Conservation (phyloP, 768 basidiomycete genomes). For the Rhodotorula graminis region DNA sequence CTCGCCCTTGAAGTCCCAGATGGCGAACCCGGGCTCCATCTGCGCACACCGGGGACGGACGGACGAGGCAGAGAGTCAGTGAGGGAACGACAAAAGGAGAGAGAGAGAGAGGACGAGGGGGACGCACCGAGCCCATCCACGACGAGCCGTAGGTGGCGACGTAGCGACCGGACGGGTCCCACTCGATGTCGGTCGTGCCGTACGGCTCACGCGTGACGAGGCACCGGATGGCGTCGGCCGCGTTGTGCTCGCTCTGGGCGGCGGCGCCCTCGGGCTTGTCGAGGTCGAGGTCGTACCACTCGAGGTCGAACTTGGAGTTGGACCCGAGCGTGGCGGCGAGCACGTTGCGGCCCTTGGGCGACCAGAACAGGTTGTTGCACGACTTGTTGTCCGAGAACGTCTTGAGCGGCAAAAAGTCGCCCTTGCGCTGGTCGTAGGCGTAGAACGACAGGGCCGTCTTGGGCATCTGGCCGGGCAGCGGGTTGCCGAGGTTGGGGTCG, state of each 20-base stretch:
- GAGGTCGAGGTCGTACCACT: slow-evolving; percentile 99
- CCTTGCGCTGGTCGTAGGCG: slow-evolving; percentile 82
- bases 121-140: slow-evolving; percentile 84
- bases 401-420: slow-evolving; percentile 89
- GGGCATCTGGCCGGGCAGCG: slow-evolving; percentile 83
- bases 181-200: slow-evolving; percentile 93
- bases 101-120: neutral
- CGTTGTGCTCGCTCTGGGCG: slow-evolving; percentile 47
- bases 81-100: slow-evolving; percentile 6
- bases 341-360: slow-evolving; percentile 89
- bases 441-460: slow-evolving; percentile 97
- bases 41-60: slow-evolving; percentile 45
- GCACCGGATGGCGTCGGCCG: slow-evolving; percentile 76
- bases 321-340: slow-evolving; percentile 94
- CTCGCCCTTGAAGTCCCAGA: slow-evolving; percentile 99
- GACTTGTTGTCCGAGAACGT: slow-evolving; percentile 59
- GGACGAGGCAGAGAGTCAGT: slow-evolving; percentile 16
- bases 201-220: slow-evolving; percentile 88
- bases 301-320: slow-evolving; percentile 89
- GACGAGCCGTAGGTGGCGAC: slow-evolving; percentile 87
- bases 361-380: slow-evolving; percentile 93
- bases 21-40: slow-evolving; percentile 92
- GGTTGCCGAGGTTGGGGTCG: slow-evolving; percentile 85
- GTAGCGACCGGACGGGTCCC: slow-evolving; percentile 95
- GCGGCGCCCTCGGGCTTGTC: slow-evolving; percentile 46